These are phyloP conservation scores for Trichaptum fuscoviolaceum DNA, from an alignment of 768 basidiomycete species.

Conservation along the genomic window DNA sequence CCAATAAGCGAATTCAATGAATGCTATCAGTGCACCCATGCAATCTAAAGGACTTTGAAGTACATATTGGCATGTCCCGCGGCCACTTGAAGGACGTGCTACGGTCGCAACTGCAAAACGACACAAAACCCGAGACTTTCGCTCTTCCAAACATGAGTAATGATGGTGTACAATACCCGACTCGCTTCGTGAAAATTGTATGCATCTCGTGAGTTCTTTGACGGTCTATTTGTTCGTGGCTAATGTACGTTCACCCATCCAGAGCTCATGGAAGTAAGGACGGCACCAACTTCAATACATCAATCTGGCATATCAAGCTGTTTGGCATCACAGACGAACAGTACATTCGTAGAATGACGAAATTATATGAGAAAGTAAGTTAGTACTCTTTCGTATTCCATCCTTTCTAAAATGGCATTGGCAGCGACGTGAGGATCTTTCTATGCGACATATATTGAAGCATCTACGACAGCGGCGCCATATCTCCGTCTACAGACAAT, in stretches of 20 bases:
- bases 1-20: constrained; percentile 5
- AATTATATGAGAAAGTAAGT: constrained; percentile 59
- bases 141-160: constrained; percentile 49
- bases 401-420: constrained; percentile 1
- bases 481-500: constrained; percentile 55
- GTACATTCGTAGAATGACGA: constrained; percentile 50
- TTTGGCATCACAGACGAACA: constrained; percentile 51
- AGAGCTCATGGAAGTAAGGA: constrained; percentile 51
- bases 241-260: constrained; percentile 2
- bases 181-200: constrained; percentile 67
- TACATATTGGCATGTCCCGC: constrained; percentile 58
- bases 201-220: constrained; percentile 57
- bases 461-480: constrained; percentile 74
- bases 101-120: constrained; percentile 60
- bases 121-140: constrained; percentile 59
- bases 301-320: constrained; percentile 71
- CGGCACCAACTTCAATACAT: constrained; percentile 62
- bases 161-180: constrained; percentile 54
- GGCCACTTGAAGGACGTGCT: constrained; percentile 68
- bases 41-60: constrained; percentile 79
- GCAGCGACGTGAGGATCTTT: constrained; percentile 62
- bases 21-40: constrained; percentile 65
- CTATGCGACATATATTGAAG: constrained; percentile 65
- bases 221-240: not conserved
- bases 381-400: constrained; percentile 2